Evolutionary conservation across 106 monocot genomes (phyloP).

Genomic region (Acorus gramineus): DNA sequence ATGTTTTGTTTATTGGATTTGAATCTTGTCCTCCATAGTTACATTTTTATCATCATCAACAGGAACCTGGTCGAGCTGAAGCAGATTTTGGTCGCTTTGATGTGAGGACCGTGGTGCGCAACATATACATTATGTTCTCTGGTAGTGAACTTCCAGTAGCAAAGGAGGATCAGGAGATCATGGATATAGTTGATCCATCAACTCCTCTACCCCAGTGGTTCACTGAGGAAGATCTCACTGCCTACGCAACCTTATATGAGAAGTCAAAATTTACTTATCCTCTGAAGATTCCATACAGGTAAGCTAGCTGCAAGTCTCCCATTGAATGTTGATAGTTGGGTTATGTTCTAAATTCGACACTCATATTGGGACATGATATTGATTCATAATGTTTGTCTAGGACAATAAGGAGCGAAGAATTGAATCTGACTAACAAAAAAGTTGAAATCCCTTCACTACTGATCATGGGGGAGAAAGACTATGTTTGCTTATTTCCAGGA

Average conservation of each 20-base stretch:
- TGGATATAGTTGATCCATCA: conserved; percentile 31
- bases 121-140: conserved; percentile 34
- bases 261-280: conserved; percentile 27
- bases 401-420: not conserved
- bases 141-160: conserved; percentile 20
- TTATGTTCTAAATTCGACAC: not conserved
- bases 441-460: conserved; percentile 10
- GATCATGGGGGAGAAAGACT: conserved; percentile 27
- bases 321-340: not conserved
- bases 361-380: too few species aligned
- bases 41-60: not conserved
- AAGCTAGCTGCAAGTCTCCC: not conserved
- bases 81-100: conserved; percentile 24
- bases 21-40: too few species aligned
- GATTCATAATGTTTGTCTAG: not conserved
- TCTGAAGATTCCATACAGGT: conserved; percentile 24
- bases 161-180: conserved; percentile 25
- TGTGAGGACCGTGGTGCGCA: conserved; percentile 21
- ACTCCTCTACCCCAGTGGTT: conserved; percentile 31
- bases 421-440: not conserved
- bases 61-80: conserved; percentile 24
- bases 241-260: conserved; percentile 15
- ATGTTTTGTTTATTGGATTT: too few species aligned
- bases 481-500: conserved; percentile 8
- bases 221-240: conserved; percentile 22